Conservation (phyloP, 208 protist genomes). For the Sergeia podlipaevii region DNA sequence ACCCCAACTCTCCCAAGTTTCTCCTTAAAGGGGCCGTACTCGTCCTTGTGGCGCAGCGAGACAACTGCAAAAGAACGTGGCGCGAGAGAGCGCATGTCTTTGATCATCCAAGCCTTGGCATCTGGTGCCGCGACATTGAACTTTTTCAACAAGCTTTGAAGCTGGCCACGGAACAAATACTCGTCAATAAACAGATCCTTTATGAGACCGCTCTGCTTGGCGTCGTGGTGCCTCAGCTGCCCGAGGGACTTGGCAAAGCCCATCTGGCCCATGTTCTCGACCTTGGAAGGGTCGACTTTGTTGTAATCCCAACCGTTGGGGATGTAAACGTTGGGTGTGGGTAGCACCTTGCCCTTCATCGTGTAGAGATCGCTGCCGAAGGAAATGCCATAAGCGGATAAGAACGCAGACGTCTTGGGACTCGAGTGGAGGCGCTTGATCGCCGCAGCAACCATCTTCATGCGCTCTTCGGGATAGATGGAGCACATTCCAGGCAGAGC, state of each 20-base stretch:
- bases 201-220: conserved; percentile 7
- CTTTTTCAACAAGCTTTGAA: conserved; percentile 18
- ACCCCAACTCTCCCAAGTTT: conserved; percentile 15
- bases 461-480: conserved; percentile 42
- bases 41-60: conserved; percentile 17
- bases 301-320: conserved; percentile 21
- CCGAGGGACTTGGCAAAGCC: conserved; percentile 38
- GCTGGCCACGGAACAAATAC: conserved; percentile 3
- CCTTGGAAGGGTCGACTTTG: conserved; percentile 13
- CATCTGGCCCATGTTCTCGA: conserved; percentile 26
- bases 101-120: conserved; percentile 5
- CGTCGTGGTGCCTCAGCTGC: conserved; percentile 16
- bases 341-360: conserved; percentile 28
- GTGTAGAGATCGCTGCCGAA: conserved; percentile 16
- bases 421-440: conserved; percentile 15
- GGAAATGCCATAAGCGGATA: conserved; percentile 35
- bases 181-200: conserved; percentile 32
- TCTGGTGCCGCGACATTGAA: conserved; percentile 26
- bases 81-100: not conserved
- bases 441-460: conserved; percentile 11
- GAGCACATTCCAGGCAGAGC: conserved; percentile 43
- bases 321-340: conserved; percentile 33
- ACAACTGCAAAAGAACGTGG: conserved; percentile 19
- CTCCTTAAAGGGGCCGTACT: conserved; percentile 35
- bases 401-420: conserved; percentile 12